Conservation (phyloP, 805 yeast species). For the Jamesozyma lodderae region DNA sequence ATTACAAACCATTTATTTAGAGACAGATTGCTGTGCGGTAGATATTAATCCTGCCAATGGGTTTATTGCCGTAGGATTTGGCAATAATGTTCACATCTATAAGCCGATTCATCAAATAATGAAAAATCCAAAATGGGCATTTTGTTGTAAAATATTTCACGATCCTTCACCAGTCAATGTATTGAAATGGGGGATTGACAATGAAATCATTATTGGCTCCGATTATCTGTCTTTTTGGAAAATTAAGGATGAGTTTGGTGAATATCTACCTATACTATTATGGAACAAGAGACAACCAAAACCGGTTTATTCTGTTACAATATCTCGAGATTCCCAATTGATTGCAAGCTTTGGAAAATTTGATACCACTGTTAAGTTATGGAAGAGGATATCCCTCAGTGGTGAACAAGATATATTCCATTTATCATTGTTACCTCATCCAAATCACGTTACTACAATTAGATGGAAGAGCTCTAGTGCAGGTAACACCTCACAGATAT, state of each 20-base stretch:
- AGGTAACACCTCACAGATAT: conserved; percentile 33
- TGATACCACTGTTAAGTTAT: conserved; percentile 64
- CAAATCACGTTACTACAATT: conserved; percentile 43
- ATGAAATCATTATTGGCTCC: conserved; percentile 58
- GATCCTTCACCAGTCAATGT: conserved; percentile 33
- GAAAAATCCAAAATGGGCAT: conserved; percentile 40
- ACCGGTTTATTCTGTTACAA: conserved; percentile 47
- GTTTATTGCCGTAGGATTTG: conserved; percentile 45
- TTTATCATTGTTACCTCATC: conserved; percentile 58
- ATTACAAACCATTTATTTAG: conserved; percentile 70
- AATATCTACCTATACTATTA: conserved; percentile 23
- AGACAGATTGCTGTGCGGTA: conserved; percentile 55
- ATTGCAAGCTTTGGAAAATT: conserved; percentile 55
- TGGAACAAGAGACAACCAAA: conserved; percentile 46
- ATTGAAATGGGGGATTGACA: conserved; percentile 45
- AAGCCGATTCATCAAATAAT: conserved; percentile 46
- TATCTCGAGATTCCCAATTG: conserved; percentile 60
- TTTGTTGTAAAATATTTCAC: conserved; percentile 26
- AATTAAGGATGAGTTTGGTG: conserved; percentile 38
- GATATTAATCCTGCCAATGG: conserved; percentile 58
- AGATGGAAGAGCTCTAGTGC: conserved; percentile 47
- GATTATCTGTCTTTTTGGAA: conserved; percentile 47
- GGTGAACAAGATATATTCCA: conserved; percentile 57
- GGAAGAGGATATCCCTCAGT: conserved; percentile 69
- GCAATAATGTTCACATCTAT: conserved; percentile 38